Evolutionary conservation across 2,329 filamentous ascomycete genomes (phyloP).

Genomic region (Cordyceps javanica): DNA sequence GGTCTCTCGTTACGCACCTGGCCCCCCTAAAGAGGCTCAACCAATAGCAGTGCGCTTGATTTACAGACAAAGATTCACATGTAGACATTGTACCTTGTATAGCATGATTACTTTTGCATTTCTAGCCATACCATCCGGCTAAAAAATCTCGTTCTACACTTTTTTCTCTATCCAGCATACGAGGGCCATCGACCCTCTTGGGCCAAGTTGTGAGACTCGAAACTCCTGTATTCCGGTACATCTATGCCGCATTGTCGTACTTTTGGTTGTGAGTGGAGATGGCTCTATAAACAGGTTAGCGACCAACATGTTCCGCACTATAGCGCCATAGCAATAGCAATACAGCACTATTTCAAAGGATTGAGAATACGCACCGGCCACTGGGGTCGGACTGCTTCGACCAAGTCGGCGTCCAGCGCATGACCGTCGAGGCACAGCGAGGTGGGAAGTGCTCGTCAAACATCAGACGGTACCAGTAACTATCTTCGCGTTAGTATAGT

Average conservation of each 20-base stretch:
- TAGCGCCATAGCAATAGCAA: background rate
- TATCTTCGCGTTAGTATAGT: slow-evolving; percentile 29
- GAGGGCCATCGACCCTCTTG: background rate
- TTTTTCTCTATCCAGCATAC: background rate
- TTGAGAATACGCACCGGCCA: slow-evolving; percentile 58
- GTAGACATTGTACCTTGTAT: background rate
- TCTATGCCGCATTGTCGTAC: slow-evolving; percentile 50
- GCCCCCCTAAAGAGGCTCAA: background rate
- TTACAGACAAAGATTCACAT: background rate
- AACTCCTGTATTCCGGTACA: slow-evolving; percentile 10
- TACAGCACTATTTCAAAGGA: background rate
- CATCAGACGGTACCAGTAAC: slow-evolving; percentile 97
- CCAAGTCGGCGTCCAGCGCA: slow-evolving; percentile 97
- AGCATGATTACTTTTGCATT: background rate
- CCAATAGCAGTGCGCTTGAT: background rate
- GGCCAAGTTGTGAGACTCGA: background rate
- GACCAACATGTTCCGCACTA: background rate
- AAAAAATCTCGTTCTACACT: background rate
- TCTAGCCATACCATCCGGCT: background rate
- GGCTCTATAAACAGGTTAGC: slow-evolving; percentile 45
- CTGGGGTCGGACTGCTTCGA: slow-evolving; percentile 93
- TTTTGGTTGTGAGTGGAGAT: slow-evolving; percentile 71
- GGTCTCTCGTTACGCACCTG: background rate
- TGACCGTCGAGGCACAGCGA: slow-evolving; percentile 84
- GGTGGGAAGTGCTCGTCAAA: slow-evolving; percentile 98